These are phyloP conservation scores for Hygrophila difformis DNA, from an alignment of 257 asterid species.

Conservation along the genomic window DNA sequence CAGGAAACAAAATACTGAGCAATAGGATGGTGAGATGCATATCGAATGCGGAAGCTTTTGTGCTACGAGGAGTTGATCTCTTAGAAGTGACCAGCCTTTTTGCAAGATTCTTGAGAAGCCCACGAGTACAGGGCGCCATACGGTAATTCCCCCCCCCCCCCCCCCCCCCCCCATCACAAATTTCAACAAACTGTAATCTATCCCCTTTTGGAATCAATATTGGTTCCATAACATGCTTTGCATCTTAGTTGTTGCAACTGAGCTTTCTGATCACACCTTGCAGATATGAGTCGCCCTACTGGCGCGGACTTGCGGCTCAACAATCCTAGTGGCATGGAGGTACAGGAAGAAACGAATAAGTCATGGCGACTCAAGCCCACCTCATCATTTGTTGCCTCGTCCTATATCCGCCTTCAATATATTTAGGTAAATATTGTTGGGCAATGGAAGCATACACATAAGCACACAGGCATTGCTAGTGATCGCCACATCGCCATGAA, in stretches of 20 bases:
- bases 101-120: constrained; percentile 65
- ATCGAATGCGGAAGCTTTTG: constrained; percentile 75
- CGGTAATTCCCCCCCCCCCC: constrained; percentile 34
- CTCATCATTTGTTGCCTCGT: no score
- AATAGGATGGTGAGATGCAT: constrained; percentile 59
- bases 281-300: constrained; percentile 80
- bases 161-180: no score
- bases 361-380: constrained; percentile 14
- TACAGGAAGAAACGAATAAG: constrained; percentile 55
- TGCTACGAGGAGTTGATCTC: constrained; percentile 68
- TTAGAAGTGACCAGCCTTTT: constrained; percentile 76
- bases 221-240: no score
- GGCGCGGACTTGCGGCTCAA: constrained; percentile 65
- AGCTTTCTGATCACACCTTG: not conserved
- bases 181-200: not conserved
- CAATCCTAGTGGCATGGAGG: constrained; percentile 83
- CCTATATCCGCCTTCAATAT: no score
- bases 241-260: not conserved
- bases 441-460: no score
- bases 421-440: no score
- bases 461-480: no score
- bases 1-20: constrained; percentile 61
- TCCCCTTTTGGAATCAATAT: not conserved
- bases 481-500: no score
- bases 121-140: constrained; percentile 83